Conservation (phyloP, 2,329 filamentous ascomycete genomes). For the Fusarium pseudonygamai region DNA sequence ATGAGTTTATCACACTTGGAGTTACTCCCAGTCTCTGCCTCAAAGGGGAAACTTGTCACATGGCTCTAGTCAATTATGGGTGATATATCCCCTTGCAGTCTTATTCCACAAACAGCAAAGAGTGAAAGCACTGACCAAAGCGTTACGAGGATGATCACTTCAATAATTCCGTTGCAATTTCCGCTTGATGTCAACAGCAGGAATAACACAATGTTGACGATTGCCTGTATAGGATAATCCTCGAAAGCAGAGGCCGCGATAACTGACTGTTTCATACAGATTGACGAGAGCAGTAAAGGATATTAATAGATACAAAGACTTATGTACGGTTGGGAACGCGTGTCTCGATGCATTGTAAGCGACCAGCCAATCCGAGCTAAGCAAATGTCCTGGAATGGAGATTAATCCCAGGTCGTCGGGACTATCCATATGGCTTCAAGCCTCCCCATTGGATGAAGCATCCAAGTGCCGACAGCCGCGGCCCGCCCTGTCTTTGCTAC, state of each 20-base stretch:
- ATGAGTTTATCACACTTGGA: not conserved
- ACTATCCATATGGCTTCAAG: conserved; percentile 1
- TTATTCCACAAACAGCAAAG: not conserved
- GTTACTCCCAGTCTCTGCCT: not conserved
- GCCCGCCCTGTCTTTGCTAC: conserved; percentile 3
- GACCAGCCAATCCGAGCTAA: conserved; percentile 24
- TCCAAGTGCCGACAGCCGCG: conserved; percentile 10
- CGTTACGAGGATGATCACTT: not conserved
- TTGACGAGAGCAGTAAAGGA: not conserved
- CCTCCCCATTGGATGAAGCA: conserved; percentile 4
- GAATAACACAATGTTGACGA: not conserved
- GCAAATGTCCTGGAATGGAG: conserved; percentile 30
- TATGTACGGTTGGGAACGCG: not conserved
- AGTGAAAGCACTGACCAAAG: conserved; percentile 3
- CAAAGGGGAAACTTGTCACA: not conserved
- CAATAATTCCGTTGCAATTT: conserved; percentile 24
- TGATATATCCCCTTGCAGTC: not conserved
- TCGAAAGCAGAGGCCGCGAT: not conserved
- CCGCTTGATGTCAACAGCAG: not conserved
- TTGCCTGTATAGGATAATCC: not conserved
- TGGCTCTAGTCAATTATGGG: not conserved
- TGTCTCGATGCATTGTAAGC: not conserved
- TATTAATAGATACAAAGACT: not conserved
- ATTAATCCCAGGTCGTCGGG: conserved; percentile 15
- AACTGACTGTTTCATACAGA: not conserved